phyloP scores from a whole-genome alignment of 441 rosid species.

The Croton laevigatus region DNA sequence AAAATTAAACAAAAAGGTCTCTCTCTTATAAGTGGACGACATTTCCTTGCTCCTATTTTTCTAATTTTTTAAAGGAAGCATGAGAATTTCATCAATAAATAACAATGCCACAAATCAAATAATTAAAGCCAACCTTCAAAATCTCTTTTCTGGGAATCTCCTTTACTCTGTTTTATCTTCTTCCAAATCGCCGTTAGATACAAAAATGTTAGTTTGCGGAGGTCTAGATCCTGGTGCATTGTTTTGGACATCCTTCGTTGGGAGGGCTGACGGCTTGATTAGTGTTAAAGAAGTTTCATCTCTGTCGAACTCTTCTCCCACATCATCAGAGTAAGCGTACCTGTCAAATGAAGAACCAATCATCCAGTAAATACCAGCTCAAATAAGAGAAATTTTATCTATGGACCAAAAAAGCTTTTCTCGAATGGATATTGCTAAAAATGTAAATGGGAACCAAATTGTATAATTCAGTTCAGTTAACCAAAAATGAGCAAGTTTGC shows the following conservation, averaged over 20 bases:
- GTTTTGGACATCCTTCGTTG: slow-evolving; percentile 49
- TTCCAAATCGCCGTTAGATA: slow-evolving; percentile 46
- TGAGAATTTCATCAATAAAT: slow-evolving; percentile 9
- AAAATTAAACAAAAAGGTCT: not conserved
- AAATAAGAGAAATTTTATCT: not conserved
- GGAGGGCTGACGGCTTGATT: slow-evolving; percentile 61
- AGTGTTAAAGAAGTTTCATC: slow-evolving; percentile 74
- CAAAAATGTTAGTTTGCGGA: slow-evolving; percentile 32
- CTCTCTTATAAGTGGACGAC: slow-evolving; percentile 1
- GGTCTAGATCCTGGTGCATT: slow-evolving; percentile 46
- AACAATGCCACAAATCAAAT: slow-evolving; percentile 13
- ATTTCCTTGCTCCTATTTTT: not conserved
- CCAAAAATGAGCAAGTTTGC: not conserved
- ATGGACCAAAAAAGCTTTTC: not conserved
- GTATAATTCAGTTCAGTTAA: too few species aligned
- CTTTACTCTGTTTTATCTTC: slow-evolving; percentile 78
- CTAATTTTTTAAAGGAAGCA: not conserved
- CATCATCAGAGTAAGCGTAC: slow-evolving; percentile 73
- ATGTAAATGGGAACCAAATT: not conserved
- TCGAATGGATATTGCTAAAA: not conserved
- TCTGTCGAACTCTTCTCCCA: slow-evolving; percentile 72
- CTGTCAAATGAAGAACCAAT: slow-evolving; percentile 34
- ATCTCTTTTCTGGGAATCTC: slow-evolving; percentile 5
- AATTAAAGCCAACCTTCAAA: slow-evolving; percentile 2
- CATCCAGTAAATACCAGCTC: not conserved